A percentile compares a stretch with the other conserved stretches of the same genome.
phyloP scores from a whole-genome alignment of 2,329 filamentous ascomycete species.

The Nemania sp. region DNA sequence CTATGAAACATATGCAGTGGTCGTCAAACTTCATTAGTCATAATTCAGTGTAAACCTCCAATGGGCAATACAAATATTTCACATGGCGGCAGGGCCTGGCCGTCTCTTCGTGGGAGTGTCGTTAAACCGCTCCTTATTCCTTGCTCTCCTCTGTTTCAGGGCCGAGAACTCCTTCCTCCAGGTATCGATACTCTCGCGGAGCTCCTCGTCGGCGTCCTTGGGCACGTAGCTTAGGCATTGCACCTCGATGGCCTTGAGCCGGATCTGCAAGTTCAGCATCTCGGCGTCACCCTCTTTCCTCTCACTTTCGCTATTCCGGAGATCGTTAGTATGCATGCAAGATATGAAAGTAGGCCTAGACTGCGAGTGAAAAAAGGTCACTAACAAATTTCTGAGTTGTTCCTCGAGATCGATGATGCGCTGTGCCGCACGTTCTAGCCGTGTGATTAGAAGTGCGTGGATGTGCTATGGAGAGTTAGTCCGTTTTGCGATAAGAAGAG shows the following conservation, averaged over 20 bases:
- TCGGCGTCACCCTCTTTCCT: conserved; percentile 69
- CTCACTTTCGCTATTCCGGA: conserved; percentile 63
- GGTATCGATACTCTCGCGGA: conserved; percentile 68
- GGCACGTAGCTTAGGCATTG: conserved; percentile 64
- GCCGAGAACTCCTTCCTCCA: conserved; percentile 72
- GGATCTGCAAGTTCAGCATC: conserved; percentile 70
- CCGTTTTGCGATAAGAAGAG: conserved; percentile 12
- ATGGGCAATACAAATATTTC: background rate
- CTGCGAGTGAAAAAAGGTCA: conserved; percentile 20
- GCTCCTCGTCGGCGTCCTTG: conserved; percentile 64
- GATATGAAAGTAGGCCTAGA: conserved; percentile 7
- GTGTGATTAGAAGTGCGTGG: conserved; percentile 68
- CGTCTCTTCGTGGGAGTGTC: conserved; percentile 37
- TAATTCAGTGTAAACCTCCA: background rate
- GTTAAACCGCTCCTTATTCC: conserved; percentile 38
- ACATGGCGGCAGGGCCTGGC: background rate
- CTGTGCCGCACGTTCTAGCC: conserved; percentile 68
- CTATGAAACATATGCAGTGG: conserved; percentile 13
- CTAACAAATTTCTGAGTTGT: conserved; percentile 68
- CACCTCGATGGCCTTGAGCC: conserved; percentile 72
- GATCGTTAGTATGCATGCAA: conserved; percentile 31
- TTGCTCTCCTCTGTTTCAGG: conserved; percentile 61
- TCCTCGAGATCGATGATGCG: conserved; percentile 71
- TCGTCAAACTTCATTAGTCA: conserved; percentile 25
- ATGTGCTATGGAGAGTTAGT: conserved; percentile 64